Percentiles rank a stretch among this genome's conserved stretches.
Evolutionary conservation across 805 yeast genomes (phyloP).

Genomic region (Ogataea trehalophila): DNA sequence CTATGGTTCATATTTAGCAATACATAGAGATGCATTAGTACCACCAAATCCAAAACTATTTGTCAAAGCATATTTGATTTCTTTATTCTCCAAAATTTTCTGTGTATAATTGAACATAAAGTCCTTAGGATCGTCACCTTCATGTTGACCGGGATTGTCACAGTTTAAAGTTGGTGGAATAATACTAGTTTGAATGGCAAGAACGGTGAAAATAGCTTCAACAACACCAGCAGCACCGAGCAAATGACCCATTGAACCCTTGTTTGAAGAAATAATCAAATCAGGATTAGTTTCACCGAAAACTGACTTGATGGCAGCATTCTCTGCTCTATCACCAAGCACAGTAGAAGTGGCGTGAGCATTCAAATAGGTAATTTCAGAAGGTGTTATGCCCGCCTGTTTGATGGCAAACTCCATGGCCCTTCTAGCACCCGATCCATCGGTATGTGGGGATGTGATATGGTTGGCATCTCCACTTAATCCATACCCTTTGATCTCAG

Average conservation of each 20-base stretch:
- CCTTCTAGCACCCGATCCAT: conserved; percentile 78
- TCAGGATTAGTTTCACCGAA: conserved; percentile 37
- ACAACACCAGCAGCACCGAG: conserved; percentile 96
- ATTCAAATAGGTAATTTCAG: conserved; percentile 69
- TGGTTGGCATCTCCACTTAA: conserved; percentile 88
- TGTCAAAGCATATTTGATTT: conserved; percentile 58
- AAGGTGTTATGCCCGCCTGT: conserved; percentile 42
- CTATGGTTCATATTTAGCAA: conserved; percentile 30
- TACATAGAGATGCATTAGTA: conserved; percentile 73
- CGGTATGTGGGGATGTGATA: conserved; percentile 82
- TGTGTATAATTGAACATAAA: conserved; percentile 58
- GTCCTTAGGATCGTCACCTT: conserved; percentile 36
- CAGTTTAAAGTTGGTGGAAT: conserved; percentile 84
- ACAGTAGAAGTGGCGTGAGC: conserved; percentile 96
- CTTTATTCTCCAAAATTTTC: conserved; percentile 32
- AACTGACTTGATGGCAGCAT: conserved; percentile 59
- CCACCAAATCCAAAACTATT: conserved; percentile 99
- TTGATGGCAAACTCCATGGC: conserved; percentile 77
- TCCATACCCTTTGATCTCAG: conserved; percentile 85
- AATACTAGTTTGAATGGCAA: conserved; percentile 51
- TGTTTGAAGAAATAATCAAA: conserved; percentile 69
- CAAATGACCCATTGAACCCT: conserved; percentile 90
- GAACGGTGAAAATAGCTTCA: conserved; percentile 76
- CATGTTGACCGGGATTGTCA: conserved; percentile 44
- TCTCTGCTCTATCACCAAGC: conserved; percentile 87